Conservation (phyloP, 495 filamentous ascomycete species). For the Evernia prunastri region DNA sequence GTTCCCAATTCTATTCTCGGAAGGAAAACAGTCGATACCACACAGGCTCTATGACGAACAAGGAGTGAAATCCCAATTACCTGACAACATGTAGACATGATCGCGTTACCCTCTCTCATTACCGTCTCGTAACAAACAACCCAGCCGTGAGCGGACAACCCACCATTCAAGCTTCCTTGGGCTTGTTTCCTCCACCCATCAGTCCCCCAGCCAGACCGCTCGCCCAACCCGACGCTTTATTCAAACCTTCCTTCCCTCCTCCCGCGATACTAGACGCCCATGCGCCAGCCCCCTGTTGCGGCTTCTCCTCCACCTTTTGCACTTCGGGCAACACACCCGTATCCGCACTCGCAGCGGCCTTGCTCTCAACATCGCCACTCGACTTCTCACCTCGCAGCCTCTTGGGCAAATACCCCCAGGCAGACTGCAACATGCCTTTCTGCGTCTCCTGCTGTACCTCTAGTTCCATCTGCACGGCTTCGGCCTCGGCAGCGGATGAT, state of each 20-base stretch:
- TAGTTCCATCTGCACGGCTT: constrained; percentile 35
- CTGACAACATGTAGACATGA: not conserved
- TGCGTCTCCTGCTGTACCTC: constrained; percentile 47
- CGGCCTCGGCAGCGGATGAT: constrained; percentile 22
- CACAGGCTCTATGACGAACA: not conserved
- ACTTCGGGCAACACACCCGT: constrained; percentile 4
- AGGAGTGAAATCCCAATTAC: not conserved
- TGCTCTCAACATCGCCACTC: constrained; percentile 15
- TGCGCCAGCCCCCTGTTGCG: constrained; percentile 5
- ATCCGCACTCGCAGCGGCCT: constrained; percentile 14
- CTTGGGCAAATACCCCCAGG: constrained; percentile 18
- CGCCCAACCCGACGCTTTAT: constrained; percentile 13
- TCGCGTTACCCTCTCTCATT: not conserved
- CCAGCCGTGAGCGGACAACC: not conserved
- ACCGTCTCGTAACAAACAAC: not conserved
- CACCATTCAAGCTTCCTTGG: not conserved
- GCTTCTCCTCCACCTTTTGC: not conserved
- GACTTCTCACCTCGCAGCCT: constrained; percentile 13
- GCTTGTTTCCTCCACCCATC: constrained; percentile 12
- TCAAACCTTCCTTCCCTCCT: constrained; percentile 13
- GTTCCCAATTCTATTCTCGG: not conserved
- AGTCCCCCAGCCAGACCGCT: constrained; percentile 6
- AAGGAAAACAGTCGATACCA: not conserved
- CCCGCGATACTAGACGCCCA: constrained; percentile 17
- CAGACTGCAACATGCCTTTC: constrained; percentile 40